A percentile compares a stretch with the other conserved stretches of the same genome.
phyloP scores from a whole-genome alignment of 202 grass and related monocot species.

The Dendrocalamus latiflorus region DNA sequence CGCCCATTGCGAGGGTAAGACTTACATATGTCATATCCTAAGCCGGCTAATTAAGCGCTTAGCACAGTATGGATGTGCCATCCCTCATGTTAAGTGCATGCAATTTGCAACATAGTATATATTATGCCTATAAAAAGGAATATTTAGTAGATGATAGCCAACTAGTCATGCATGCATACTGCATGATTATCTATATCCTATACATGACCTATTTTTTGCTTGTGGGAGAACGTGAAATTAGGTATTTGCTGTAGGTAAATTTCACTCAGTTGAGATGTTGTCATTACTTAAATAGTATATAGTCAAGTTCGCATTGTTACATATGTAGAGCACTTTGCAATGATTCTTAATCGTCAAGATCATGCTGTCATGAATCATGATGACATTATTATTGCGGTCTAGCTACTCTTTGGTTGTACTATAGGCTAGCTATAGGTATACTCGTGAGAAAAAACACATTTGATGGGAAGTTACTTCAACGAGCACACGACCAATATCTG shows the following conservation, averaged over 20 bases:
- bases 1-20: slow-evolving; percentile 67
- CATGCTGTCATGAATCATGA: neutral
- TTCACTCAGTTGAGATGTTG: neutral
- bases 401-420: neutral
- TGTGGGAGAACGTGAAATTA: neutral
- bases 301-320: no score
- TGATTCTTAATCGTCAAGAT: neutral
- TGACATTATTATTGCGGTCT: neutral
- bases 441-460: slow-evolving; percentile 6
- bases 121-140: no score
- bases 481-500: neutral
- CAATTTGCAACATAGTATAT: neutral
- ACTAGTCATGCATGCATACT: no score
- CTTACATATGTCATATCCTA: neutral
- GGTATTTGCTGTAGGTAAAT: neutral
- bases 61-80: neutral
- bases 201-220: neutral
- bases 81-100: neutral
- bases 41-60: neutral
- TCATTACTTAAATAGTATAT: neutral
- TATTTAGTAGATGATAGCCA: no score
- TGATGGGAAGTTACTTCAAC: neutral
- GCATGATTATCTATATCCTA: no score
- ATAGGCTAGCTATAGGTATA: neutral
- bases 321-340: no score